Conservation (phyloP, 2,329 filamentous ascomycete genomes). For the Bipolaris sorokiniana region DNA sequence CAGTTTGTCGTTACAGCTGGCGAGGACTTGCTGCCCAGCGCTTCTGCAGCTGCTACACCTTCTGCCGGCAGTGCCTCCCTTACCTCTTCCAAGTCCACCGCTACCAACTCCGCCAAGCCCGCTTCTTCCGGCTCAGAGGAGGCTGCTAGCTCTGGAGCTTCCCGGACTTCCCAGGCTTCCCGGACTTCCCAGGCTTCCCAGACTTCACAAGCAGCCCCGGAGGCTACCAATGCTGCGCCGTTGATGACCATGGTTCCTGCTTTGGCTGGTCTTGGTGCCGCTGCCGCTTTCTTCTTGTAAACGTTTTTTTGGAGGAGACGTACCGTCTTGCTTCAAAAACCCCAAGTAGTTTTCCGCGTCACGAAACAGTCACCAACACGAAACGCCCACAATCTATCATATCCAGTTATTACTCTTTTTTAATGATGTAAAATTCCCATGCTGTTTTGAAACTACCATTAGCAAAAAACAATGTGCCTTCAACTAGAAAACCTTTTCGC, state of each 20-base stretch:
- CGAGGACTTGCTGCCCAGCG: constrained; percentile 30
- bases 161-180: neutral
- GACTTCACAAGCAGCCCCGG: neutral
- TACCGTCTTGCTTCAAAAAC: neutral
- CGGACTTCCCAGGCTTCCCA: constrained; percentile 1
- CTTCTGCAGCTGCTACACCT: constrained; percentile 28
- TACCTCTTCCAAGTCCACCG: constrained; percentile 2
- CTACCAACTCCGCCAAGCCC: neutral
- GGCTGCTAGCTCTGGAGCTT: constrained; percentile 8
- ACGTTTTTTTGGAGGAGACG: neutral
- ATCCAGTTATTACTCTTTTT: neutral
- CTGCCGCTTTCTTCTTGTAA: constrained; percentile 34
- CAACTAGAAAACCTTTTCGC: no score
- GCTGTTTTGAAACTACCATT: no score
- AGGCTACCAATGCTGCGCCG: constrained; percentile 14
- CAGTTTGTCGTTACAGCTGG: constrained; percentile 39
- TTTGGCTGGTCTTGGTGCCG: constrained; percentile 39
- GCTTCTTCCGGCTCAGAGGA: neutral
- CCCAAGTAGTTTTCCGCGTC: neutral
- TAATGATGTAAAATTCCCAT: neutral
- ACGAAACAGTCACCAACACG: neutral
- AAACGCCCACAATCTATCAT: neutral
- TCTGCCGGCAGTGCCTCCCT: constrained; percentile 21
- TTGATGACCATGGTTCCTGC: constrained; percentile 31
- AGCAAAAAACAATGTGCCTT: no score